Conservation (phyloP, 176 grass and related monocot genomes). For the Oryza longistaminata region DNA sequence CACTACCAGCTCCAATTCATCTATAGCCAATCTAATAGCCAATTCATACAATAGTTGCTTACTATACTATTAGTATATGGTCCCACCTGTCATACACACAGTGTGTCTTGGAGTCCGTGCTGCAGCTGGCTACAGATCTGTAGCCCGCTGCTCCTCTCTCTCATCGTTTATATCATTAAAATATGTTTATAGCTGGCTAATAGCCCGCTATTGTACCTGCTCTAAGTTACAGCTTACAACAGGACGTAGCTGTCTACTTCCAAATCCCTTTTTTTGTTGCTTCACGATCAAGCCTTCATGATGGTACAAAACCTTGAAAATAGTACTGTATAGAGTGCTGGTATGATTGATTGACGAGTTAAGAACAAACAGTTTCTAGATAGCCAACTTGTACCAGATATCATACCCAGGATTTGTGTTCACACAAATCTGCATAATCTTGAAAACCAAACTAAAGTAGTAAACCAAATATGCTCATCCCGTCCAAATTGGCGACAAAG, state of each 20-base stretch:
- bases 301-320: conserved; percentile 20
- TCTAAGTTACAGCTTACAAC: not conserved
- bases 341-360: conserved; percentile 7
- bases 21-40: no score
- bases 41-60: no score
- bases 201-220: no score
- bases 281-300: conserved; percentile 21
- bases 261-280: not conserved
- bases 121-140: no score
- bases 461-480: not conserved
- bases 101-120: no score
- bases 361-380: conserved; percentile 24
- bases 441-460: not conserved
- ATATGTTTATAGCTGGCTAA: no score
- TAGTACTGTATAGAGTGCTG: not conserved
- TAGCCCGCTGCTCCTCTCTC: no score
- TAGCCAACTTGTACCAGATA: not conserved
- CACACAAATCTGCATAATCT: not conserved
- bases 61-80: no score
- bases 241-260: conserved; percentile 13
- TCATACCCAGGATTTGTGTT: not conserved
- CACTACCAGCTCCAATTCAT: no score
- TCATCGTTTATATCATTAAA: no score
- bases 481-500: not conserved
- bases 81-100: no score